Base-by-base conservation (phyloP, 2,329 filamentous ascomycete genomes). In the Calonectria montana region DNA sequence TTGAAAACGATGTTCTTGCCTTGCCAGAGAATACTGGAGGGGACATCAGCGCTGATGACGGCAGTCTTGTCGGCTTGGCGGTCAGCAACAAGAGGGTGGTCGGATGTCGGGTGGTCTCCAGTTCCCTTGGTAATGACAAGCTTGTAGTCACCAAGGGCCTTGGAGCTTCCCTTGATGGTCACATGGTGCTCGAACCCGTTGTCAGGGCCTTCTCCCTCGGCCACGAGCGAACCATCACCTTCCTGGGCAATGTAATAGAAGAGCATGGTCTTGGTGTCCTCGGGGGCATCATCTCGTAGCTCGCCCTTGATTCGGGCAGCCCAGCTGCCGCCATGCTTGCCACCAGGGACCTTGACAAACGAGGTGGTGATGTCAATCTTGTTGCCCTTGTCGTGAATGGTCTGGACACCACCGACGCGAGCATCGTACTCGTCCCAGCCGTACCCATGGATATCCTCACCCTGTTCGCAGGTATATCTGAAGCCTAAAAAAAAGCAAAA, bases 391-490 rank as follows among this genome's bases (percentile, higher is more conserved):
- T 99, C 97, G 81, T 97, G 95, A 71, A 99, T 96, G 0, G 94
- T 94, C 84, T 99, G 95, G 25, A 94, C 88, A 68, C 97, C 97
- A 73, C 97, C 97, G 69, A 89, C 93, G 70, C 97, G 90, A 25
- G 95, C 92, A 84, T 99, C 97, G 83, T 97, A 99, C 82, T 97
- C 94, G 79, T 98, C 96, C 97, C 97, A 99, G 73, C 97, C 97
- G 83, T 99, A 99, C 68, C 96, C 96, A 59, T 91, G 93, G 89
- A 99, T 97, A 75, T 94, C 94, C 82, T 97, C 95, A 82, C 97
- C 91, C 83, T 99, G 97, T 83, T 98, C 97, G 85, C 97, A 99
- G 0, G 97, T 98, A 83, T 98, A 95, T 75, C 97, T 92, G 79
- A 98, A 93, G 78, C 92, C 94, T 97, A 81, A 16, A 16, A 27